phyloP scores from a whole-genome alignment of 2,329 filamentous ascomycete genomes.

The Alternaria panax region DNA sequence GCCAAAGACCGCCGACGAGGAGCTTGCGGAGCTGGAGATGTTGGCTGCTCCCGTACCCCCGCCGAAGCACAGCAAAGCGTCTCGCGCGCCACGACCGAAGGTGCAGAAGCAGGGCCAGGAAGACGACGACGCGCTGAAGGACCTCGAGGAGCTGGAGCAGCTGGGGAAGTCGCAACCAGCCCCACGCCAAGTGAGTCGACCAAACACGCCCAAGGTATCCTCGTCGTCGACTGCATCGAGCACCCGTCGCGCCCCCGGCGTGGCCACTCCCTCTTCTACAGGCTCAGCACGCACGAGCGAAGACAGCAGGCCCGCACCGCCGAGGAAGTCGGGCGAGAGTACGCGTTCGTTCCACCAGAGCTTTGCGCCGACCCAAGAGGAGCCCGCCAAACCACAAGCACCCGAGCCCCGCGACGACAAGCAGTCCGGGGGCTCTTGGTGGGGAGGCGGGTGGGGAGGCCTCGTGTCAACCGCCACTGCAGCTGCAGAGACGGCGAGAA shows the following conservation, averaged over 20 bases:
- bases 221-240: conserved; percentile 55
- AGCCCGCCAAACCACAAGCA: conserved; percentile 47
- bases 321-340: conserved; percentile 81
- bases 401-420: conserved; percentile 63
- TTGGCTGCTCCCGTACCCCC: conserved; percentile 44
- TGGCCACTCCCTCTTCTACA: conserved; percentile 50
- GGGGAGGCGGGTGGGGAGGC: conserved; percentile 79
- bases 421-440: conserved; percentile 54
- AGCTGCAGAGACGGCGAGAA: conserved; percentile 83
- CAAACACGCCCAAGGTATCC: conserved; percentile 78
- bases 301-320: conserved; percentile 66
- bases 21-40: conserved; percentile 55
- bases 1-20: conserved; percentile 55
- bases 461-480: conserved; percentile 81
- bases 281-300: conserved; percentile 60
- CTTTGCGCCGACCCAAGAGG: conserved; percentile 68
- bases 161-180: conserved; percentile 60
- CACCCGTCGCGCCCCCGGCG: conserved; percentile 44
- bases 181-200: conserved; percentile 69
- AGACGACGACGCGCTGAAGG: conserved; percentile 83
- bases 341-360: conserved; percentile 73
- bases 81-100: conserved; percentile 55
- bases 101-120: conserved; percentile 51
- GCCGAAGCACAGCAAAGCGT: conserved; percentile 51
- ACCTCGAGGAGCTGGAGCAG: conserved; percentile 77